Evolutionary conservation across 805 yeast genomes (phyloP).

Genomic region (Hanseniaspora pseudoguilliermondii): DNA sequence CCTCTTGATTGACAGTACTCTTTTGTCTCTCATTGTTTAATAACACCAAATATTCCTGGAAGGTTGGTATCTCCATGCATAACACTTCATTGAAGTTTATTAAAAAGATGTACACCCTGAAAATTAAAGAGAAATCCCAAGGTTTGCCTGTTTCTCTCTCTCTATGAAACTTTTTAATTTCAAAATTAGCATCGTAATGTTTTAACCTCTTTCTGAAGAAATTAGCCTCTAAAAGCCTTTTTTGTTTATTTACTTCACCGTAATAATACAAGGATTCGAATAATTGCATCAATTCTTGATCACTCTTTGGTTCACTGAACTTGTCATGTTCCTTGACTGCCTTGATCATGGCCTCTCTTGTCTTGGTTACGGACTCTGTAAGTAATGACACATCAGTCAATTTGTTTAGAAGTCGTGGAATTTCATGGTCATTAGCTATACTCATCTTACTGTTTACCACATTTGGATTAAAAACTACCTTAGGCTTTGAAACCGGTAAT

Average conservation of each 20-base stretch:
- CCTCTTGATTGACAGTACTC: background rate
- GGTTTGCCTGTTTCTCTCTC: background rate
- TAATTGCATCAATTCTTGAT: background rate
- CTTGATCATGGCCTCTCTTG: background rate
- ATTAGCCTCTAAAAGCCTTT: background rate
- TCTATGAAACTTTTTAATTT: background rate
- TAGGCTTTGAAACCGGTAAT: background rate
- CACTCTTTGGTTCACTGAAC: background rate
- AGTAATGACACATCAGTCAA: background rate
- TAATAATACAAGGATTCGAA: background rate
- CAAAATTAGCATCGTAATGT: background rate
- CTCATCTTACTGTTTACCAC: background rate
- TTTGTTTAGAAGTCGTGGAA: background rate
- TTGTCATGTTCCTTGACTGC: background rate
- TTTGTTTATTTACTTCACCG: background rate
- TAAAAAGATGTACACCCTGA: slow-evolving; percentile 4
- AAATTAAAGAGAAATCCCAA: slow-evolving; percentile 1
- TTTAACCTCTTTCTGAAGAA: background rate
- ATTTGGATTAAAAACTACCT: slow-evolving; percentile 3
- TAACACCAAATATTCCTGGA: background rate
- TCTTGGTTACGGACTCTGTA: background rate
- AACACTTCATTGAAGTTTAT: background rate
- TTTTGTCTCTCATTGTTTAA: slow-evolving; percentile 4
- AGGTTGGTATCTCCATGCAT: background rate
- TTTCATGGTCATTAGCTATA: background rate